Base-by-base conservation (phyloP, 2,329 filamentous ascomycete genomes). In the Paecilomyces variotii region DNA sequence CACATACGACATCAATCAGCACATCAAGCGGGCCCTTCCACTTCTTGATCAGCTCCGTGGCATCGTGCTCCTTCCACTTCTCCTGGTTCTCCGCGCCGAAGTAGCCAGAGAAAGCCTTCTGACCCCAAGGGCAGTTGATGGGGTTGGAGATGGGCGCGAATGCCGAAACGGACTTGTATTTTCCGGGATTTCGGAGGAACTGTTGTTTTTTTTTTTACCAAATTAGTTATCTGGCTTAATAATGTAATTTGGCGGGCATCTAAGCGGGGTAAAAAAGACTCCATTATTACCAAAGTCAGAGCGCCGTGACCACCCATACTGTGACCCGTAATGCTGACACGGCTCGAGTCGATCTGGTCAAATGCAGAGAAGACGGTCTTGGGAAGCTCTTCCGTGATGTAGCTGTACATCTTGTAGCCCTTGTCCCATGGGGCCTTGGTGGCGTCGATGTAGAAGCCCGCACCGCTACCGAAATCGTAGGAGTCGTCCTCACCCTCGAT, bases 241-340 rank as follows among this genome's bases (percentile, higher is more conserved):
- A 19, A 19, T 19, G 19, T 19, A 19, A 19, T 19, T 19, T 19
- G 19, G 19, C 19, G 19, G 19, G 19, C 19, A 19, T 19, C 19
- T 1, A 19, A 19, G 35, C 11, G 27, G n/a, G 25, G 26, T 32
- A 27, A 56, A 25, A 6, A 24, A 61, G n/a, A 32, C 2, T 32
- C 30, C 70, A 54, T 70, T 19, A 19, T 19, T 19, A 84, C 82
- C 67, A 97, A 78, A 53, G 92, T 96, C 66, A 99, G 80, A 52
- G 94, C 94, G 62, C 94, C 94, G 75, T 99, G 94, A 0, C 94
- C 94, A 65, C 94, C 94, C 94, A 99, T 99, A 68, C 87, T 92
- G 79, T 99, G 94, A 4, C 94, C 94, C 49, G 90, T 90, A 68
- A 99, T 94, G 74, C 87, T 88, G 57, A 97, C 86, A 49, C 87